Evolutionary conservation across 139 green algal genomes (phyloP).

Genomic region (Chlorella sp.): DNA sequence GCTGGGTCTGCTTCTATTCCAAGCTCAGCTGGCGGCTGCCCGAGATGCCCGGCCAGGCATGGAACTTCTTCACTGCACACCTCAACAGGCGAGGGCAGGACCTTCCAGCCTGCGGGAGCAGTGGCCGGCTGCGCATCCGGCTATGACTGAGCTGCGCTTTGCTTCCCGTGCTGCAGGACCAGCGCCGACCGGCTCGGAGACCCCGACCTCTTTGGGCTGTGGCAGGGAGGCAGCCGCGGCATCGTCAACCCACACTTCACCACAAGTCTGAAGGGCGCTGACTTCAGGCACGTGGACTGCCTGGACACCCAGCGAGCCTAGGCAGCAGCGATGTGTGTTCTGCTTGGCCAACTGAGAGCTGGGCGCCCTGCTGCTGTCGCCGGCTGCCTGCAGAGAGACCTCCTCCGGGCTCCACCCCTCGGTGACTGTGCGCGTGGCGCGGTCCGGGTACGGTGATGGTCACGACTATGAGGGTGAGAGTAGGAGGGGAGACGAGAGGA

Average conservation of each 20-base stretch:
- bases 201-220: slow-evolving; percentile 47
- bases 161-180: no score
- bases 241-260: background rate
- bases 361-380: background rate
- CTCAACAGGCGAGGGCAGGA: no score
- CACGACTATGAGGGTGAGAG: slow-evolving; percentile 10
- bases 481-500: no score
- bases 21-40: background rate
- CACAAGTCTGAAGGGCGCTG: background rate
- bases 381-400: background rate
- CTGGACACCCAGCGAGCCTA: background rate
- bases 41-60: background rate
- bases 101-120: no score
- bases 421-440: no score
- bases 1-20: slow-evolving; percentile 42
- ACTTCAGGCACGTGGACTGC: background rate
- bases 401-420: background rate
- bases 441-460: background rate
- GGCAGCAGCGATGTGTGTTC: background rate
- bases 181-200: slow-evolving; percentile 34
- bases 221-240: slow-evolving; percentile 3
- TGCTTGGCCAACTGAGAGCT: background rate
- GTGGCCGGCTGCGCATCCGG: no score
- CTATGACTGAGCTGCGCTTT: no score
- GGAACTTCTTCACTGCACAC: slow-evolving; percentile 43